These are phyloP conservation scores for Hansenula lynferdii DNA, from an alignment of 1,139 yeast genomes.

Conservation along the genomic window DNA sequence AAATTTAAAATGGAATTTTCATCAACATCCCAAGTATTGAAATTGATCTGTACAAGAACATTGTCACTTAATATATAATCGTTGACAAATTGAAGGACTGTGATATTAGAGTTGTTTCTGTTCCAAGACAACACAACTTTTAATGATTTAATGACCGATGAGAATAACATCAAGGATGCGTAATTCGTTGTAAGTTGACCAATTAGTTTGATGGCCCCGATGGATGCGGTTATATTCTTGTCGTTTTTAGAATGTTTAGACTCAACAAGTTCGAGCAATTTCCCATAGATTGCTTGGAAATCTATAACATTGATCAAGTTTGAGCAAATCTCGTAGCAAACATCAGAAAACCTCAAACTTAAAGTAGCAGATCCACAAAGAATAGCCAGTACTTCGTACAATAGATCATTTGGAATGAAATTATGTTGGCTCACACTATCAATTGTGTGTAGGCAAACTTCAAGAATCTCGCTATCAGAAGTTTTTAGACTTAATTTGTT, in stretches of 20 bases:
- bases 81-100: slow-evolving; percentile 32
- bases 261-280: slow-evolving; percentile 34
- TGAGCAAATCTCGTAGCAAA: slow-evolving; percentile 35
- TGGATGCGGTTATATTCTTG: slow-evolving; percentile 35
- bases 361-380: slow-evolving; percentile 44
- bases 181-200: slow-evolving; percentile 17
- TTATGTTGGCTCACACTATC: slow-evolving; percentile 45
- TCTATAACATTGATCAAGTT: slow-evolving; percentile 33
- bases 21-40: slow-evolving; percentile 38
- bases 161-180: slow-evolving; percentile 13
- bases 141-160: slow-evolving; percentile 26
- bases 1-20: slow-evolving; percentile 10
- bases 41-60: slow-evolving; percentile 13
- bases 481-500: slow-evolving; percentile 41
- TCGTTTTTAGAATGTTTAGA: slow-evolving; percentile 23
- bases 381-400: slow-evolving; percentile 38
- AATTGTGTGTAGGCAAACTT: slow-evolving; percentile 40
- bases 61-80: slow-evolving; percentile 29
- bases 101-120: slow-evolving; percentile 30
- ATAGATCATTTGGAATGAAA: slow-evolving; percentile 36
- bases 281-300: slow-evolving; percentile 30
- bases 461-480: slow-evolving; percentile 34
- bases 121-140: slow-evolving; percentile 26
- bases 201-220: slow-evolving; percentile 39
- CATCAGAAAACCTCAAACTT: slow-evolving; percentile 32